Conservation (phyloP, 768 basidiomycete species). For the Gloeophyllum trabeum region DNA sequence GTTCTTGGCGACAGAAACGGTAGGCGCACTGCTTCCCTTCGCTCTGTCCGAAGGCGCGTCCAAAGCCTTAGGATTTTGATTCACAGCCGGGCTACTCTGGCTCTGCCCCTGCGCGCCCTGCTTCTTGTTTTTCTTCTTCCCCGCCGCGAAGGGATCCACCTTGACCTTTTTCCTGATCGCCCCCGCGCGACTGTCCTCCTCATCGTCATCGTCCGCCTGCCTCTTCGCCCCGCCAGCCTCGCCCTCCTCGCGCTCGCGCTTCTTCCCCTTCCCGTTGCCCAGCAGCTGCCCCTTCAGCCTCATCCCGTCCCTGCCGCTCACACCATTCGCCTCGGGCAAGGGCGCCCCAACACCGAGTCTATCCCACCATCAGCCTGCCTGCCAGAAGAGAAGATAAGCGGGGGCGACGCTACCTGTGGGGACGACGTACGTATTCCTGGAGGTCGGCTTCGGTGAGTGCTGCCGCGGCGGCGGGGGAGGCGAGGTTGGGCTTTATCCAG, state of each 20-base stretch:
- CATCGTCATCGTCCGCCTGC: conserved; percentile 24
- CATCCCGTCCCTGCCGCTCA: conserved; percentile 39
- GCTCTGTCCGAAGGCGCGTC: background rate
- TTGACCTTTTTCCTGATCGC: conserved; percentile 49
- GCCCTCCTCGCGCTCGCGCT: conserved; percentile 30
- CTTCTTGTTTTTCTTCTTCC: conserved; percentile 31
- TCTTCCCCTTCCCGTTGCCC: conserved; percentile 28
- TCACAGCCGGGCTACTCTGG: conserved; percentile 4
- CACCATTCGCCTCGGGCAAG: conserved; percentile 34
- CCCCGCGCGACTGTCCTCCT: conserved; percentile 47
- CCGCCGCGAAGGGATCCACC: conserved; percentile 41
- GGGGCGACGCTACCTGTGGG: conserved; percentile 58
- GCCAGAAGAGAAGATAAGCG: background rate
- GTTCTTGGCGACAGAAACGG: too few species aligned
- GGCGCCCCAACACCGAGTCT: conserved; percentile 73
- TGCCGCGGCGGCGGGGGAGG: conserved; percentile 10
- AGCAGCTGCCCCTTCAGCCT: conserved; percentile 51
- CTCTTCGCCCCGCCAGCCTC: conserved; percentile 19
- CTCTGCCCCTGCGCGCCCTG: conserved; percentile 17
- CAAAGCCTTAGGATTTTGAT: background rate
- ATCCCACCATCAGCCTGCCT: background rate
- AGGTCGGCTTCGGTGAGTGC: conserved; percentile 33
- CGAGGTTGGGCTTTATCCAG: conserved; percentile 51
- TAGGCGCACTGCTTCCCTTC: too few species aligned
- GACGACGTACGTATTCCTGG: conserved; percentile 55